Conservation (phyloP, 2,329 filamentous ascomycete genomes). For the Cordyceps sp. region DNA sequence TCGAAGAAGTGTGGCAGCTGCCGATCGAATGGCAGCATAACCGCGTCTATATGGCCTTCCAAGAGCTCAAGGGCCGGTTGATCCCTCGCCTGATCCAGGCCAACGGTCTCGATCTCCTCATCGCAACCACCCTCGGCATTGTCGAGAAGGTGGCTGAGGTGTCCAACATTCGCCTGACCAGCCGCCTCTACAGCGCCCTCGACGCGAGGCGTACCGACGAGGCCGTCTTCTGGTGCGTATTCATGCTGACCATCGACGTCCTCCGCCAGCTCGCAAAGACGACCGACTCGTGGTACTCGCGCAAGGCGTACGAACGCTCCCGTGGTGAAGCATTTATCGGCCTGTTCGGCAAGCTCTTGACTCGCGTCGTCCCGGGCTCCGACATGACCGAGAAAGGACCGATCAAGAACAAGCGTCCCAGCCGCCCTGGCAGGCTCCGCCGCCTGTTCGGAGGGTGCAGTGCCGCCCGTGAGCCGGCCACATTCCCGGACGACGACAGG, state of each 20-base stretch:
- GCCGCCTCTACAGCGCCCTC: constrained; percentile 17
- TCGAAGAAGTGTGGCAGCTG: constrained; percentile 69
- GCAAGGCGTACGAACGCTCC: constrained; percentile 68
- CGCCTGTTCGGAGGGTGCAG: constrained; percentile 7
- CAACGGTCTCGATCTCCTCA: constrained; percentile 63
- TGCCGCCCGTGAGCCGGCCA: too few species aligned
- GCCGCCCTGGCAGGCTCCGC: not conserved
- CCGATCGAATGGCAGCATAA: constrained; percentile 70
- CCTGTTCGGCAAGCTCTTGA: constrained; percentile 20
- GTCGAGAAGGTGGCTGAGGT: constrained; percentile 25
- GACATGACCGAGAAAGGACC: constrained; percentile 19
- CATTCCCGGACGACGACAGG: too few species aligned
- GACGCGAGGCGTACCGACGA: constrained; percentile 12
- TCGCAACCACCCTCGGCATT: constrained; percentile 47
- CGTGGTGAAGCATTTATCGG: constrained; percentile 46
- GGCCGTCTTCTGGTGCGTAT: constrained; percentile 18
- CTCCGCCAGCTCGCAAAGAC: constrained; percentile 18
- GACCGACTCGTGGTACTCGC: constrained; percentile 55
- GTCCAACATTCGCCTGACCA: constrained; percentile 20
- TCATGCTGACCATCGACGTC: constrained; percentile 17
- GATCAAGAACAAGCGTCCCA: not conserved
- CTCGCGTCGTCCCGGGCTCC: constrained; percentile 19
- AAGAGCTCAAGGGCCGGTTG: constrained; percentile 56
- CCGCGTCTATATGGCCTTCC: constrained; percentile 57
- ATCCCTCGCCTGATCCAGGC: constrained; percentile 52